Evolutionary conservation across 169 alveolate genomes (phyloP), one percentile per base, ranked within the genome.

Genomic region (Eimeria brunetti): DNA sequence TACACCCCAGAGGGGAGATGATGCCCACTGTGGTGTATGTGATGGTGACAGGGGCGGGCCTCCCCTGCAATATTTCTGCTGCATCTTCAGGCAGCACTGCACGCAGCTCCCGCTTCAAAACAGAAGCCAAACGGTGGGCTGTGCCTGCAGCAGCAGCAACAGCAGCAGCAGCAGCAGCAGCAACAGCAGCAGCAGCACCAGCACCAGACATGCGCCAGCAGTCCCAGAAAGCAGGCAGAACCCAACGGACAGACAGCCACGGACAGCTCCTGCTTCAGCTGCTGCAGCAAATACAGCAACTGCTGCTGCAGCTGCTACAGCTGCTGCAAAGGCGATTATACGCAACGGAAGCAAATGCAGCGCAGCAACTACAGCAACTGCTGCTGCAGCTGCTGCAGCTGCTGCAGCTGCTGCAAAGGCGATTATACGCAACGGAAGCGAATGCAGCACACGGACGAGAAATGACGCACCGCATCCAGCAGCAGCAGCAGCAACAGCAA

Each of bases 11-110:
- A n/a, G n/a, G n/a, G n/a, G n/a, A n/a, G n/a, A n/a, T 33, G 38
- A 33, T 44, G 58, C 94, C 5, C 22, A 89, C 94, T 69, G 78
- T 56, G 51, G 96, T 89, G 94, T 88, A 86, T 51, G 95, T 64
- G 33, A 95, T 89, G 0, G 93, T 89, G 36, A 89, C 94, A 30
- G 53, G 71, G 8, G 75, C 95, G 20, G 96, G 94, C 9, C 96
- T 60, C 30, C 30, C 49, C 49, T 38, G 71, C n/a, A 95, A 60
- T 8, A 56, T n/a, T 12, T 89, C 96, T n/a, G 92, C 95, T 30
- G 88, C 53, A 30, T 89, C 84, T 0, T 49, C 95, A 1, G 96
- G 96, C 18, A 95, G 91, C 51, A 76, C n/a, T 11, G 69, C 41
- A 6, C 85, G 36, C 67, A 95, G 94, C 60, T 75, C 96, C 27